A percentile compares a stretch with the other conserved stretches of the same genome.
Evolutionary conservation across 2,329 filamentous ascomycete species (phyloP).

Genomic region (Trichophyton simii): DNA sequence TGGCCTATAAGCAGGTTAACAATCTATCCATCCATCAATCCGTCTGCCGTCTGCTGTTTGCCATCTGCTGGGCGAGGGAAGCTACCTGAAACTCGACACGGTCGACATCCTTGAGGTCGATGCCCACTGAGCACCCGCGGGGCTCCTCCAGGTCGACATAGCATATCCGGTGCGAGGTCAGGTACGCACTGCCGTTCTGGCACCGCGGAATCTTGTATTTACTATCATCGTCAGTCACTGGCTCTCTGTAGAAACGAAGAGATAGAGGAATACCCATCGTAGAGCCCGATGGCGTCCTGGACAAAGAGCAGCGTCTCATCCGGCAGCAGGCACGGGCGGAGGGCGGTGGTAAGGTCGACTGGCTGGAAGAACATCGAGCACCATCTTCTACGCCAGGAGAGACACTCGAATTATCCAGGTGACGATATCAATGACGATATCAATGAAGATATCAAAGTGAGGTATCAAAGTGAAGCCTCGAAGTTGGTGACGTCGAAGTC

Average conservation of each 20-base stretch:
- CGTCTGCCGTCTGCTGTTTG: not conserved
- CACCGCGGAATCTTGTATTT: conserved; percentile 92
- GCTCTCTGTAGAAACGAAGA: conserved; percentile 7
- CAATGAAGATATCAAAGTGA: too few relatives aligned
- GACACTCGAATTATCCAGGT: too few relatives aligned
- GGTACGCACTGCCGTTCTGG: conserved; percentile 89
- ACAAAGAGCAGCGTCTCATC: conserved; percentile 95
- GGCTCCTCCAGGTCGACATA: conserved; percentile 87
- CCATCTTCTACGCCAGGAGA: not conserved
- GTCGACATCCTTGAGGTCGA: conserved; percentile 85
- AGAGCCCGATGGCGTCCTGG: conserved; percentile 91
- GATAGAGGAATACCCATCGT: conserved; percentile 67
- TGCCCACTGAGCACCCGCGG: conserved; percentile 66
- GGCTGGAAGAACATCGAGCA: conserved; percentile 93
- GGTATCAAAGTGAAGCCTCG: not conserved
- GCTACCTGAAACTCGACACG: conserved; percentile 74
- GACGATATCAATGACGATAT: too few relatives aligned
- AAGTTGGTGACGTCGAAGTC: not conserved
- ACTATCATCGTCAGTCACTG: conserved; percentile 35
- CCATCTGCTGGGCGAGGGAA: not conserved
- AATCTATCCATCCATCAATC: not conserved
- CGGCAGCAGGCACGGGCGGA: conserved; percentile 80
- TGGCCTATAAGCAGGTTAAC: conserved; percentile 43
- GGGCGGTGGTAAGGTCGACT: conserved; percentile 88
- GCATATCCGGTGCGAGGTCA: conserved; percentile 90